phyloP scores from a whole-genome alignment of 768 basidiomycete genomes.

The Lactarius trivialis region DNA sequence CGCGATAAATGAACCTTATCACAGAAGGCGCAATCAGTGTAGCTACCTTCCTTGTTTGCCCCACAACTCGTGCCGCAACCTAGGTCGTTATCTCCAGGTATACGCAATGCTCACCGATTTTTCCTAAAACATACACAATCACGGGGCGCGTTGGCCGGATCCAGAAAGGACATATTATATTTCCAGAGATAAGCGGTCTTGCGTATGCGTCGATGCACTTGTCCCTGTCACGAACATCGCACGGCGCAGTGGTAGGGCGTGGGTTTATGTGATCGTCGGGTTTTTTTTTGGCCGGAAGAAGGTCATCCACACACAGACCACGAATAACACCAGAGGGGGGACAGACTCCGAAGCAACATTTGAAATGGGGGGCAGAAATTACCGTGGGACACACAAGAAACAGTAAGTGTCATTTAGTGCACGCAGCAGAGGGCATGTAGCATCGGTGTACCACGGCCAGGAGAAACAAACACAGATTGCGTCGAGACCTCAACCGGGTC shows the following conservation, averaged over 20 bases:
- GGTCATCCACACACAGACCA: not conserved
- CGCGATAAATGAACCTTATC: not conserved
- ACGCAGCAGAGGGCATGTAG: not conserved
- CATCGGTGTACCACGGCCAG: not conserved
- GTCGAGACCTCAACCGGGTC: not conserved
- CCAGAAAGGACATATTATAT: not conserved
- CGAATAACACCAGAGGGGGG: not conserved
- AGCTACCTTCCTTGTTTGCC: not conserved
- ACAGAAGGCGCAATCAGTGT: not conserved
- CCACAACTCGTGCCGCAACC: not conserved
- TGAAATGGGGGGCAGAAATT: constrained; percentile 1
- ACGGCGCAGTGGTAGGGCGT: not conserved
- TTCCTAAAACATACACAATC: not conserved
- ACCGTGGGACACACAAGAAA: not conserved
- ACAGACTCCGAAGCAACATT: constrained; percentile 1
- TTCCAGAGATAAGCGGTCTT: not conserved
- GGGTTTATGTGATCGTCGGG: not conserved
- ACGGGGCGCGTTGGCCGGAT: not conserved
- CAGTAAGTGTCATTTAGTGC: not conserved
- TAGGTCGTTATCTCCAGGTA: not conserved
- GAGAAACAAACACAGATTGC: not conserved
- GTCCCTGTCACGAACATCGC: not conserved
- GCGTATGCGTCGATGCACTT: not conserved
- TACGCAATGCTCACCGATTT: not conserved
- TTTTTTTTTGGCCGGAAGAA: not conserved